phyloP scores from a whole-genome alignment of 2,329 filamentous ascomycete species.

The Fusarium cyanostomum region DNA sequence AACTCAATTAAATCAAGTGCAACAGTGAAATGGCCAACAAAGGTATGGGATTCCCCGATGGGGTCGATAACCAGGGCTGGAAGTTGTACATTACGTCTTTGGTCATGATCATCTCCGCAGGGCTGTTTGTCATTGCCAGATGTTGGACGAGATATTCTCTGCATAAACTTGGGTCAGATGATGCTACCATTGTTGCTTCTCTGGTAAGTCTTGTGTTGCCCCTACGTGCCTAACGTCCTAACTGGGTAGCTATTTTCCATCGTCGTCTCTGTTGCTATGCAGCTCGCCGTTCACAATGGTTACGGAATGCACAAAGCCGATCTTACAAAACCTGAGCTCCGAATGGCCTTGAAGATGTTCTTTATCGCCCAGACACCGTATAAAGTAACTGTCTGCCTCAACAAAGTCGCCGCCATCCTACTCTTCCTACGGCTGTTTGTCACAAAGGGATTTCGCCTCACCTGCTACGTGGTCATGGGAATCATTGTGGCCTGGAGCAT shows the following conservation, averaged over 20 bases:
- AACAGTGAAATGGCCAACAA: slow-evolving; percentile 22
- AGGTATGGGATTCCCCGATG: slow-evolving; percentile 44
- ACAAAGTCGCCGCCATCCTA: slow-evolving; percentile 60
- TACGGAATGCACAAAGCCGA: slow-evolving; percentile 53
- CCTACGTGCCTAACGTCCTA: no score
- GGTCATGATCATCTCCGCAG: slow-evolving; percentile 49
- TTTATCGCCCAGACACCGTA: slow-evolving; percentile 60
- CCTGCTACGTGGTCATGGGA: slow-evolving; percentile 50
- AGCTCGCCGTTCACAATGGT: slow-evolving; percentile 49
- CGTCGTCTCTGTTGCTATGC: slow-evolving; percentile 47
- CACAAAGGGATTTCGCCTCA: slow-evolving; percentile 51
- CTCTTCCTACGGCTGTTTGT: slow-evolving; percentile 62
- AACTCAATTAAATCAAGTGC: no score
- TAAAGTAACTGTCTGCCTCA: slow-evolving; percentile 59
- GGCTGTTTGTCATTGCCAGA: slow-evolving; percentile 46
- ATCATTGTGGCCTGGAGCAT: slow-evolving; percentile 55
- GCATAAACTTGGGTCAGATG: slow-evolving; percentile 50
- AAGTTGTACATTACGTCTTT: slow-evolving; percentile 47
- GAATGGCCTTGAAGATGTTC: slow-evolving; percentile 49
- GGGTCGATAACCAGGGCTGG: slow-evolving; percentile 48
- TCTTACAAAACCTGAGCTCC: slow-evolving; percentile 43
- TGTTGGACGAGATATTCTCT: slow-evolving; percentile 48
- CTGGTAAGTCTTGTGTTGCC: slow-evolving; percentile 41
- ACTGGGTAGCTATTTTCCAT: slow-evolving; percentile 43
- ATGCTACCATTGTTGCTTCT: slow-evolving; percentile 50